Evolutionary conservation across 1,284 basidiomycete species (phyloP), one percentile per base, ranked within the genome.

Genomic region (Irpex sp.): DNA sequence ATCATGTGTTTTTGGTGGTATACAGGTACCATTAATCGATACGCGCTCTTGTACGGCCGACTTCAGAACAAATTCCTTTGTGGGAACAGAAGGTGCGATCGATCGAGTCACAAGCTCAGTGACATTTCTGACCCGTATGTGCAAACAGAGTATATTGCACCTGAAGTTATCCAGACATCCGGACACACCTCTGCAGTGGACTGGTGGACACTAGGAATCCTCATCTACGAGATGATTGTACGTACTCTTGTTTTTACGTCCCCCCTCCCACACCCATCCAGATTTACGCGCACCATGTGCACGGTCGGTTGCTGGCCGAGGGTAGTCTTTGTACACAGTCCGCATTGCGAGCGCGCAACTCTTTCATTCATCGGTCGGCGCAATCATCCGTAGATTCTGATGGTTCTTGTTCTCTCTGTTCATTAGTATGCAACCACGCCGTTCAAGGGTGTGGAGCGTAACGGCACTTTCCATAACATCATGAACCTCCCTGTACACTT

Each of bases 141-240:
- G 36, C 54, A 61, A 36, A 34, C 75, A 95, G 96, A 98, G 79
- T 98, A 99, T 83, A 98, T 98, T 74, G 96, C 97, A 51, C 97
- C 97, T 66, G 97, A 98, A 80, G 97, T 99, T 64, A 99, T 99
- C 75, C 94, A 95, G 73, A 96, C 96, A 55, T 89, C 94, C 75
- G 97, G 97, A 13, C 97, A 99, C 78, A 98, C 97, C 44, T 95
- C 94, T 65, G 96, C 97, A 6, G 97, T 99, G 60, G 97, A 99
- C 78, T 99, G 97, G 97, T 98, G 95, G 97, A 99, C 97, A 38
- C 82, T 98, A 59, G 97, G 97, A 48, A 99, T 99, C 71, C 85
- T 99, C 72, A 95, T 99, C 71, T 98, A 97, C 80, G 97, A 99
- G 81, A 99, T 99, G 97, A 97, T 99, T 78, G 94, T 96, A 81